Evolutionary conservation across 108 stramenopile genomes (phyloP).

Genomic region (Cyclotella choctawhatcheeana): DNA sequence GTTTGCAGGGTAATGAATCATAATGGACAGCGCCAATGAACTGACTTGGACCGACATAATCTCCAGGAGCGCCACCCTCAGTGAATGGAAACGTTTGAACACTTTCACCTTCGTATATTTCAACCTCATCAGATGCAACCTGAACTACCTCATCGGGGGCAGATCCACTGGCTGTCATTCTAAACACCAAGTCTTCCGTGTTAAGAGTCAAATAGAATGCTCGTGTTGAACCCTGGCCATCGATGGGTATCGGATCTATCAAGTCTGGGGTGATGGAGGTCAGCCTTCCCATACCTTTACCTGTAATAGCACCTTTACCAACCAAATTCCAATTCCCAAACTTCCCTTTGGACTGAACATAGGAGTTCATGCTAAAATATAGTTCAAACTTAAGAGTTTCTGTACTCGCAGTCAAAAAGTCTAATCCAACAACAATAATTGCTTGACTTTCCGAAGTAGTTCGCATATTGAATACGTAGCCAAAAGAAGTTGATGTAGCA

Average conservation of each 20-base stretch:
- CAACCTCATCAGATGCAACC: background rate
- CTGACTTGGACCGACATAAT: conserved; percentile 14
- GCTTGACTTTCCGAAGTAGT: conserved; percentile 1
- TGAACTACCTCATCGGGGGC: background rate
- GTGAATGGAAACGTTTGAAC: conserved; percentile 22
- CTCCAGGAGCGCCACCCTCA: background rate
- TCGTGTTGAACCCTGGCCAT: conserved; percentile 10
- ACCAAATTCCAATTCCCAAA: conserved; percentile 13
- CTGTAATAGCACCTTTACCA: conserved; percentile 1
- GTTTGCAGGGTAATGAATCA: conserved; percentile 23
- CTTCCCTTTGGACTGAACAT: background rate
- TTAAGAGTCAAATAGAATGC: conserved; percentile 24
- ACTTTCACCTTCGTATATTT: conserved; percentile 25
- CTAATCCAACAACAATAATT: conserved; percentile 2
- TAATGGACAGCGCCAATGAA: conserved; percentile 20
- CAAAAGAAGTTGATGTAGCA: conserved; percentile 12
- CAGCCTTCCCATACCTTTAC: conserved; percentile 15
- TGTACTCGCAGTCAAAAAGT: conserved; percentile 23
- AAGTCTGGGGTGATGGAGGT: conserved; percentile 16
- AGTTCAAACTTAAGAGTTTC: conserved; percentile 14
- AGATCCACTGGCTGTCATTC: background rate
- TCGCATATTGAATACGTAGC: conserved; percentile 19
- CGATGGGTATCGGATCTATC: background rate
- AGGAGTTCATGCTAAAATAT: background rate
- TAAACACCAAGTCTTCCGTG: conserved; percentile 17